phyloP scores from a whole-genome alignment of 2,329 filamentous ascomycete genomes.

The Paraconiothyrium sp. region DNA sequence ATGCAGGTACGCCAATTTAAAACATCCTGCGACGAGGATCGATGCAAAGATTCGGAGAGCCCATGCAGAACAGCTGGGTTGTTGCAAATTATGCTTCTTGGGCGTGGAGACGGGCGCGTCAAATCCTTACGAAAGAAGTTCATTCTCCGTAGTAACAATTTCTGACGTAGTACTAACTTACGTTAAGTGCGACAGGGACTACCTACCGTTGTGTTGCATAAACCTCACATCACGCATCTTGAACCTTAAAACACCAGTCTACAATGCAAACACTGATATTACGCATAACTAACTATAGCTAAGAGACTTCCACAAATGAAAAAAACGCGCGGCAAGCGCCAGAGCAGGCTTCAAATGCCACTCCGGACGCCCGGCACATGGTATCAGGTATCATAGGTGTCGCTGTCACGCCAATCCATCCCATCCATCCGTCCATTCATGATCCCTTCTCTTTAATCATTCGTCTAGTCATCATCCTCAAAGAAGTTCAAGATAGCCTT shows the following conservation, averaged over 20 bases:
- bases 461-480: conserved; percentile 67
- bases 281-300: not conserved
- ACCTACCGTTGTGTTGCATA: too few species aligned
- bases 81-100: too few species aligned
- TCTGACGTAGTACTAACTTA: too few species aligned
- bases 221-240: too few species aligned
- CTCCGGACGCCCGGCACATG: conserved; percentile 13
- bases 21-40: too few species aligned
- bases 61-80: too few species aligned
- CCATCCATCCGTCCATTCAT: not conserved
- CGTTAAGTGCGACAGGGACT: too few species aligned
- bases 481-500: conserved; percentile 92
- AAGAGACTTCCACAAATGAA: conserved; percentile 2
- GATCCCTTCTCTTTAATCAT: conserved; percentile 15
- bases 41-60: too few species aligned
- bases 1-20: too few species aligned
- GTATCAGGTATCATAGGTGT: conserved; percentile 6
- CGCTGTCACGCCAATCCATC: not conserved
- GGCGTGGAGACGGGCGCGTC: too few species aligned
- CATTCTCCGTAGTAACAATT: too few species aligned
- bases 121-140: too few species aligned
- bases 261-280: conserved; percentile 2
- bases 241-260: not conserved
- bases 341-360: not conserved
- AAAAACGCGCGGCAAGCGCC: not conserved